Evolutionary conservation across 495 filamentous ascomycete species (phyloP).

Genomic region (Xylaria bambusicola): DNA sequence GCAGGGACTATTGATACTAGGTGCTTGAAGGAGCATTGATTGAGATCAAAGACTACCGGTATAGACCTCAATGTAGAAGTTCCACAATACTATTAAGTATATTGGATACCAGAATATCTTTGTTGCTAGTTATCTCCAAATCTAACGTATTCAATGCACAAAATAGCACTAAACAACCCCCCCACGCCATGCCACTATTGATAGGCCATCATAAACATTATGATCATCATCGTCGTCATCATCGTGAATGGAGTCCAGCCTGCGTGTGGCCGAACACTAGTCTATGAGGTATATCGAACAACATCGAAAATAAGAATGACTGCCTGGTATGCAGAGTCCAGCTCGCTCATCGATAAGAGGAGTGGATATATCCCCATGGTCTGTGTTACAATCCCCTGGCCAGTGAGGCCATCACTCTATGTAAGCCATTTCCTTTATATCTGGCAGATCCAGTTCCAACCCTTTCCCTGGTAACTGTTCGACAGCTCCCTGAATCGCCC

Average conservation of each 20-base stretch:
- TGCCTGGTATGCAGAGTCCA: conserved; percentile 3
- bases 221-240: conserved; percentile 28
- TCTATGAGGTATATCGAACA: conserved; percentile 16
- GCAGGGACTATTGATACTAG: no score
- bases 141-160: conserved; percentile 8
- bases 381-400: conserved; percentile 14
- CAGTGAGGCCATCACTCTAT: conserved; percentile 17
- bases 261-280: background rate
- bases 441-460: background rate
- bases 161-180: background rate
- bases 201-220: conserved; percentile 15
- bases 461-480: background rate
- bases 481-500: background rate
- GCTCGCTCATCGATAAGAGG: conserved; percentile 1
- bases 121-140: background rate
- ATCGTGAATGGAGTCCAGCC: conserved; percentile 4
- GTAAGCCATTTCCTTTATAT: conserved; percentile 11
- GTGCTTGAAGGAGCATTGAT: no score
- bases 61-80: no score
- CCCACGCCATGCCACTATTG: conserved; percentile 7
- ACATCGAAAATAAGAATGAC: conserved; percentile 6
- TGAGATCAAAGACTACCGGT: no score
- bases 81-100: no score
- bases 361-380: background rate
- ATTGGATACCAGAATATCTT: no score